A percentile compares a stretch with the other conserved stretches of the same genome.
These are phyloP conservation scores for Iris macrosiphon DNA, from an alignment of 106 monocot genomes.

Conservation along the genomic window DNA sequence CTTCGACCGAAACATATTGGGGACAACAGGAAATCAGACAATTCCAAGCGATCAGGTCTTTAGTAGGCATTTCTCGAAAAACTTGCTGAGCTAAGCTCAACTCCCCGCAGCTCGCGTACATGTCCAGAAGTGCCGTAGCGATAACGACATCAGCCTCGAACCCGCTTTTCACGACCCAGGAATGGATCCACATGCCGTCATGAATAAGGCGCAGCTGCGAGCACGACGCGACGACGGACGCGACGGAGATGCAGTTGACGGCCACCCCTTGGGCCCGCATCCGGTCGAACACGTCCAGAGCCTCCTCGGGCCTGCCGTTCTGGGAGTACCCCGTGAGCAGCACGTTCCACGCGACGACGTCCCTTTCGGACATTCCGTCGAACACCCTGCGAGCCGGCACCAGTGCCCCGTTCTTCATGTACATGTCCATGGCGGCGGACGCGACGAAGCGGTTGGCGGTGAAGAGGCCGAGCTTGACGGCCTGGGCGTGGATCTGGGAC, in stretches of 20 bases:
- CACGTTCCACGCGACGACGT: slow-evolving; percentile 12
- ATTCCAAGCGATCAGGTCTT: slow-evolving; percentile 23
- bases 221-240: slow-evolving; percentile 5
- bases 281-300: neutral
- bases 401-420: slow-evolving; percentile 11
- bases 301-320: slow-evolving; percentile 7
- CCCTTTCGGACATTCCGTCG: slow-evolving; percentile 10
- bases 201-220: slow-evolving; percentile 6
- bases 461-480: slow-evolving; percentile 1
- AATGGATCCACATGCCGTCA: slow-evolving; percentile 11
- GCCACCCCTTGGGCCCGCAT: neutral
- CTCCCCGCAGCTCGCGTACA: slow-evolving; percentile 17
- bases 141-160: slow-evolving; percentile 3
- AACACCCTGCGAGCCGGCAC: slow-evolving; percentile 3
- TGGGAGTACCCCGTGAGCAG: slow-evolving; percentile 3
- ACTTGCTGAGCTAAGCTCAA: slow-evolving; percentile 10
- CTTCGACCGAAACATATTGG: slow-evolving; percentile 1
- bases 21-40: slow-evolving; percentile 13
- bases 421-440: slow-evolving; percentile 11
- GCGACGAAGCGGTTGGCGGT: slow-evolving; percentile 5
- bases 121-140: slow-evolving; percentile 13
- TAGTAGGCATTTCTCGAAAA: slow-evolving; percentile 9
- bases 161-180: slow-evolving; percentile 12
- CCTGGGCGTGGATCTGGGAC: slow-evolving; percentile 2
- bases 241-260: neutral